Evolutionary conservation across 1,284 basidiomycete species (phyloP).

Genomic region (Heterobasidion irregulare): DNA sequence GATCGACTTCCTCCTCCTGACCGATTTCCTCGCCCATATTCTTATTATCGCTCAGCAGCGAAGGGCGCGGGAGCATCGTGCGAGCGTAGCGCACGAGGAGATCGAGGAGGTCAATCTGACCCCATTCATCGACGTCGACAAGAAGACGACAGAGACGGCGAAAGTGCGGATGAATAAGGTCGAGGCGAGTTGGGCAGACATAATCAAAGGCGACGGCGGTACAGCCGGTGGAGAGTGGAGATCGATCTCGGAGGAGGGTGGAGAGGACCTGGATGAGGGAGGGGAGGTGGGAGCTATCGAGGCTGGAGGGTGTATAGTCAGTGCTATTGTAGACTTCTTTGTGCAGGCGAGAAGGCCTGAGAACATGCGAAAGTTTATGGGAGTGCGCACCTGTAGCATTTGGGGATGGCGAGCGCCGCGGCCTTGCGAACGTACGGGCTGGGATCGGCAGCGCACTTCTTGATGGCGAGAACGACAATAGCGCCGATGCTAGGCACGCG

Average conservation of each 20-base stretch:
- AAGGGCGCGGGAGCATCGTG: conserved; percentile 75
- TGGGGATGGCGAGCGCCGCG: conserved; percentile 84
- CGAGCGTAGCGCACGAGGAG: conserved; percentile 80
- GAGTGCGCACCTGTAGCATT: conserved; percentile 67
- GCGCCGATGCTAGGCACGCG: conserved; percentile 82
- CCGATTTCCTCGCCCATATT: conserved; percentile 19
- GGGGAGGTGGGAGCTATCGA: conserved; percentile 67
- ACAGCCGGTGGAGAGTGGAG: conserved; percentile 83
- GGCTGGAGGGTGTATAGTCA: conserved; percentile 30
- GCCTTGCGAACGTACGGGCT: conserved; percentile 94
- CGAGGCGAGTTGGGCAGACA: conserved; percentile 77
- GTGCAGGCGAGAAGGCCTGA: not conserved
- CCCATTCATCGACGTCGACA: conserved; percentile 95
- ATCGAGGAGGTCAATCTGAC: conserved; percentile 76
- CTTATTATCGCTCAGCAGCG: conserved; percentile 10
- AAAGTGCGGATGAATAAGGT: conserved; percentile 86
- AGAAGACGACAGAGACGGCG: conserved; percentile 79
- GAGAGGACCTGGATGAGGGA: conserved; percentile 70
- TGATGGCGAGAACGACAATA: conserved; percentile 83
- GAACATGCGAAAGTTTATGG: not conserved
- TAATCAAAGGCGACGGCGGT: conserved; percentile 81
- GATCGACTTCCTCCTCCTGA: conserved; percentile 57
- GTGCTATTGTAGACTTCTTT: not conserved
- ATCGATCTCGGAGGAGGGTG: conserved; percentile 74
- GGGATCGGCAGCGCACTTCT: conserved; percentile 83